These are phyloP conservation scores for Massarina eburnea DNA, from an alignment of 2,329 filamentous ascomycete species.

Conservation along the genomic window DNA sequence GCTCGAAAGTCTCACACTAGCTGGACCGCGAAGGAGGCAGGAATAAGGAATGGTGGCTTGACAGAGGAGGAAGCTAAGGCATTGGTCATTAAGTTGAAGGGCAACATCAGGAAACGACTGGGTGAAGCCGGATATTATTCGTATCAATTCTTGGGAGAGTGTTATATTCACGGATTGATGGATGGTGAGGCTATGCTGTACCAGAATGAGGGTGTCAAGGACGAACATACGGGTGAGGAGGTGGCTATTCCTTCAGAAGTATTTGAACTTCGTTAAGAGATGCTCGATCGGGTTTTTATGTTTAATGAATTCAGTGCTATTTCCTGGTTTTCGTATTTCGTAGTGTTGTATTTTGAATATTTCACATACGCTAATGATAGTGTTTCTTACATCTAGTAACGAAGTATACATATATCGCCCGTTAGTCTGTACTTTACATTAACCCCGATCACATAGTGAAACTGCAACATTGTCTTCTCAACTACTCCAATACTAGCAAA, in stretches of 20 bases:
- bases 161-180: constrained; percentile 22
- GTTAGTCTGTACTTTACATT: no score
- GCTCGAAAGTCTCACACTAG: no score
- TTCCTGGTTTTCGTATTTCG: no score
- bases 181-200: constrained; percentile 16
- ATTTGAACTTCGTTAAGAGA: constrained; percentile 15
- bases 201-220: constrained; percentile 11
- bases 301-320: no score
- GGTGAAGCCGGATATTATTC: constrained; percentile 7
- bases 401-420: no score
- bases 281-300: no score
- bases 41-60: not conserved
- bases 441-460: no score
- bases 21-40: not conserved
- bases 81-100: not conserved
- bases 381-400: no score
- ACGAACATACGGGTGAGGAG: not conserved
- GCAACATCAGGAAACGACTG: not conserved
- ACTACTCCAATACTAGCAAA: no score
- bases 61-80: not conserved
- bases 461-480: no score
- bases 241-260: constrained; percentile 8
- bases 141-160: constrained; percentile 16
- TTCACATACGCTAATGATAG: no score
- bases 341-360: no score